Conservation (phyloP, 2,329 filamentous ascomycete genomes). For the Chrysoporthe puriensis region DNA sequence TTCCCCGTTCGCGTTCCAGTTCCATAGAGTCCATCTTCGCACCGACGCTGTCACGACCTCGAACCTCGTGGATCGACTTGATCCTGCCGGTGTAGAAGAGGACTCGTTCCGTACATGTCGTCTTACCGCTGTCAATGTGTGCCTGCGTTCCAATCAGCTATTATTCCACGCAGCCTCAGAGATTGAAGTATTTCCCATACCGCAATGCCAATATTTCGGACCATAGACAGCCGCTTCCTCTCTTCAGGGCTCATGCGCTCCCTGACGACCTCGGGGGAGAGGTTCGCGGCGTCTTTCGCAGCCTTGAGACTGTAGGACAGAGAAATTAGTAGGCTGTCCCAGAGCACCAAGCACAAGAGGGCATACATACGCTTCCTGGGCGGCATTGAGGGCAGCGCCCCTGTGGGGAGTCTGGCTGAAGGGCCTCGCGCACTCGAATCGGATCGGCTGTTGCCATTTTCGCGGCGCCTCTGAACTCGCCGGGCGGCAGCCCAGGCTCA, state of each 20-base stretch:
- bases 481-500: slow-evolving; percentile 38
- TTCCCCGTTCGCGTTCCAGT: slow-evolving; percentile 95
- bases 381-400: slow-evolving; percentile 40
- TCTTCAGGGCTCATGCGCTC: slow-evolving; percentile 82
- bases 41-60: slow-evolving; percentile 90
- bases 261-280: slow-evolving; percentile 66
- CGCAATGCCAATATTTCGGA: slow-evolving; percentile 98
- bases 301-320: slow-evolving; percentile 48
- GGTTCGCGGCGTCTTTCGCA: slow-evolving; percentile 56
- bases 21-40: slow-evolving; percentile 99
- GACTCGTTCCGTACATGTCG: slow-evolving; percentile 92
- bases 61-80: slow-evolving; percentile 95
- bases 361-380: slow-evolving; percentile 42
- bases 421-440: slow-evolving; percentile 40
- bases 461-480: slow-evolving; percentile 36
- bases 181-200: slow-evolving; percentile 50
- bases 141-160: slow-evolving; percentile 56
- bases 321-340: slow-evolving; percentile 10
- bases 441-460: slow-evolving; percentile 38
- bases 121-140: slow-evolving; percentile 98
- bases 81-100: slow-evolving; percentile 98
- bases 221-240: slow-evolving; percentile 73
- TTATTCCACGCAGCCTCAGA: neutral
- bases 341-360: neutral
- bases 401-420: slow-evolving; percentile 44